Evolutionary conservation across 805 yeast genomes (phyloP).

Genomic region (Saturnispora bothae): DNA sequence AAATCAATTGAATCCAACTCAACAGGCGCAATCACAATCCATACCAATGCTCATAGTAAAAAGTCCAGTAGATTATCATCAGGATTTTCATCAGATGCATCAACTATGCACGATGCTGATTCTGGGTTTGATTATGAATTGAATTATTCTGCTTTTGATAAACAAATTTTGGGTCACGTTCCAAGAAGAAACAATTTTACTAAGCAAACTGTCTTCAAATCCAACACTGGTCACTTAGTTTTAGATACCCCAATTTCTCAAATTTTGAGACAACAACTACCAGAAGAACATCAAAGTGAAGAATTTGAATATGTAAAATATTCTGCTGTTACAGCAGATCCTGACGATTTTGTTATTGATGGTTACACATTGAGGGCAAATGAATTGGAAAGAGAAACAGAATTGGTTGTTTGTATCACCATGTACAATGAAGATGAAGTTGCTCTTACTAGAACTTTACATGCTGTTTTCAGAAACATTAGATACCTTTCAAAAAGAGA

Average conservation of each 20-base stretch:
- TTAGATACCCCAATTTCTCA: slow-evolving; percentile 93
- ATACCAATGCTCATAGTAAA: slow-evolving; percentile 10
- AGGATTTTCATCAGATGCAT: slow-evolving; percentile 17
- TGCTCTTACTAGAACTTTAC: slow-evolving; percentile 85
- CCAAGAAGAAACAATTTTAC: slow-evolving; percentile 29
- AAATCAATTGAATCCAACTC: slow-evolving; percentile 14
- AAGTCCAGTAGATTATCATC: slow-evolving; percentile 12
- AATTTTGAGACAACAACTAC: slow-evolving; percentile 72
- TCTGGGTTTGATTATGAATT: slow-evolving; percentile 16
- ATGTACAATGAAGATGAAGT: slow-evolving; percentile 96
- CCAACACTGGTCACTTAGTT: slow-evolving; percentile 74
- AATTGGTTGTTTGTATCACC: slow-evolving; percentile 83
- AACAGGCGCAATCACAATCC: slow-evolving; percentile 12
- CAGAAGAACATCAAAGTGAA: slow-evolving; percentile 69
- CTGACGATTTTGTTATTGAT: slow-evolving; percentile 66
- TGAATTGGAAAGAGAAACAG: slow-evolving; percentile 83
- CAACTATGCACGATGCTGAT: slow-evolving; percentile 14
- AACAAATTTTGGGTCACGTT: slow-evolving; percentile 17
- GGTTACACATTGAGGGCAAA: slow-evolving; percentile 86
- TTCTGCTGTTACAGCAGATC: slow-evolving; percentile 91
- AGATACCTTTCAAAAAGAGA: slow-evolving; percentile 77
- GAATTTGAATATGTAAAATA: slow-evolving; percentile 95
- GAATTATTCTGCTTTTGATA: slow-evolving; percentile 9
- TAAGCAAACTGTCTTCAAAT: slow-evolving; percentile 52
- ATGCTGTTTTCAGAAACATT: slow-evolving; percentile 86